These are phyloP conservation scores for Komagataella phaffii DNA, from an alignment of 805 yeast genomes.

Conservation along the genomic window DNA sequence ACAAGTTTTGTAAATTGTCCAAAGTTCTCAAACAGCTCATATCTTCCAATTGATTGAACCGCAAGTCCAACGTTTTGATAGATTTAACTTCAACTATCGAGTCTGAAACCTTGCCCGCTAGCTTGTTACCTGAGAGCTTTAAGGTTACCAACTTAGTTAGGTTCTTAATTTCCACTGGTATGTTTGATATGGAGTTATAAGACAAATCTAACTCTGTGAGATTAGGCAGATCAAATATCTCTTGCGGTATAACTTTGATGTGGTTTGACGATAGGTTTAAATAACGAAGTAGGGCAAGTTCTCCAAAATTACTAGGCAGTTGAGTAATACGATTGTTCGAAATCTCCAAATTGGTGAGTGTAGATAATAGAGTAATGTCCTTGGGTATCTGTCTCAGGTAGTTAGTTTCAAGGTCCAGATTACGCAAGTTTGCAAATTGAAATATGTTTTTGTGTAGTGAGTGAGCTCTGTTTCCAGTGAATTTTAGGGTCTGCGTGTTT, in stretches of 20 bases:
- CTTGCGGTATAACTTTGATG: constrained; percentile 48
- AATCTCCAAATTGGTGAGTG: constrained; percentile 46
- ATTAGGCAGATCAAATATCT: constrained; percentile 43
- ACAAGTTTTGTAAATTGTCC: constrained; percentile 55
- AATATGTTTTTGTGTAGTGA: constrained; percentile 63
- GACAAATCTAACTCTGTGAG: constrained; percentile 66
- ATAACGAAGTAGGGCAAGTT: constrained; percentile 36
- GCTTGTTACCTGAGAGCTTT: constrained; percentile 61
- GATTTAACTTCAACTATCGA: constrained; percentile 38
- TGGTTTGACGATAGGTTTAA: constrained; percentile 75
- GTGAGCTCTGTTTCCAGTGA: constrained; percentile 60
- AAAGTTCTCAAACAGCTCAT: constrained; percentile 42
- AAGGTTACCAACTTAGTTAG: constrained; percentile 52
- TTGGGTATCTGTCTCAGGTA: constrained; percentile 52
- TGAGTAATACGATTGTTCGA: constrained; percentile 61
- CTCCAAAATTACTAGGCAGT: constrained; percentile 50
- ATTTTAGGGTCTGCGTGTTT: constrained; percentile 52
- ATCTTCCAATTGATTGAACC: constrained; percentile 50
- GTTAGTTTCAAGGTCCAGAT: constrained; percentile 68
- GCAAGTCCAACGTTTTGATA: constrained; percentile 61
- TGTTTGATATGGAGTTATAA: constrained; percentile 50
- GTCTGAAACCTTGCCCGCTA: constrained; percentile 37
- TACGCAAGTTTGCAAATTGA: constrained; percentile 51
- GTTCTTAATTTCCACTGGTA: constrained; percentile 52
- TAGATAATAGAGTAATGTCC: constrained; percentile 36